A percentile compares a stretch with the other conserved stretches of the same genome.
phyloP scores from a whole-genome alignment of 1,139 yeast genomes.

The Kodamaea anthophila region DNA sequence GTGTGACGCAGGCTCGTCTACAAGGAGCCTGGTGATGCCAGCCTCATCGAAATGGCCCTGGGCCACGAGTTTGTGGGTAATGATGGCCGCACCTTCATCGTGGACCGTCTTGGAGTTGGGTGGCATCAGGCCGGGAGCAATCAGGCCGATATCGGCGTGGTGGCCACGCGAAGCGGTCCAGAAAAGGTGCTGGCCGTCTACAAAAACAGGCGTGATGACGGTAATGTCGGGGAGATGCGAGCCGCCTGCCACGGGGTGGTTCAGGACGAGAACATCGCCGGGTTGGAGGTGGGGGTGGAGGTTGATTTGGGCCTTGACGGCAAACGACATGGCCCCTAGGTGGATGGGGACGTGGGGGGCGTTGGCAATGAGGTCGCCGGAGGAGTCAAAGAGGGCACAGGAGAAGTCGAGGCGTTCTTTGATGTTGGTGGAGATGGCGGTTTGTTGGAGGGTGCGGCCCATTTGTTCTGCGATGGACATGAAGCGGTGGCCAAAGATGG shows the following conservation, averaged over 20 bases:
- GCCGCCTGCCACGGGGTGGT: slow-evolving; percentile 79
- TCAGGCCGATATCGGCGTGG: slow-evolving; percentile 44
- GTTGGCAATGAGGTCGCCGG: slow-evolving; percentile 76
- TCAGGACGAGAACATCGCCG: slow-evolving; percentile 73
- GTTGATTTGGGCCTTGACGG: slow-evolving; percentile 63
- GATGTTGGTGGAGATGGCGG: slow-evolving; percentile 80
- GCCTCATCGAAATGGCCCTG: slow-evolving; percentile 36
- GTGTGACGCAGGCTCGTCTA: slow-evolving; percentile 39
- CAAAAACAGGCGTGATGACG: slow-evolving; percentile 58
- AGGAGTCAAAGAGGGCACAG: slow-evolving; percentile 71
- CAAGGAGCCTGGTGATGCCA: slow-evolving; percentile 31
- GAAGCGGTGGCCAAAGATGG: slow-evolving; percentile 77
- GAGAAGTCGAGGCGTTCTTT: slow-evolving; percentile 81
- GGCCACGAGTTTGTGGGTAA: slow-evolving; percentile 32
- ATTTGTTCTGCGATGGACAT: slow-evolving; percentile 89
- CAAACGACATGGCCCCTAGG: slow-evolving; percentile 81
- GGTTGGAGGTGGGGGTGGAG: slow-evolving; percentile 47
- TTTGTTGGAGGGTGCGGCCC: slow-evolving; percentile 77
- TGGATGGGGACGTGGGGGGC: slow-evolving; percentile 90
- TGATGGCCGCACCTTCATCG: slow-evolving; percentile 42
- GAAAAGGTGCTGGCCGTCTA: slow-evolving; percentile 27
- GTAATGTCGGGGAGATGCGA: slow-evolving; percentile 83
- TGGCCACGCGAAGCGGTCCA: slow-evolving; percentile 46
- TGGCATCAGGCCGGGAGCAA: slow-evolving; percentile 44
- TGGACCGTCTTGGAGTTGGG: slow-evolving; percentile 39